Evolutionary conservation across 1,139 yeast genomes (phyloP).

Genomic region (Geotrichum macrosporum): DNA sequence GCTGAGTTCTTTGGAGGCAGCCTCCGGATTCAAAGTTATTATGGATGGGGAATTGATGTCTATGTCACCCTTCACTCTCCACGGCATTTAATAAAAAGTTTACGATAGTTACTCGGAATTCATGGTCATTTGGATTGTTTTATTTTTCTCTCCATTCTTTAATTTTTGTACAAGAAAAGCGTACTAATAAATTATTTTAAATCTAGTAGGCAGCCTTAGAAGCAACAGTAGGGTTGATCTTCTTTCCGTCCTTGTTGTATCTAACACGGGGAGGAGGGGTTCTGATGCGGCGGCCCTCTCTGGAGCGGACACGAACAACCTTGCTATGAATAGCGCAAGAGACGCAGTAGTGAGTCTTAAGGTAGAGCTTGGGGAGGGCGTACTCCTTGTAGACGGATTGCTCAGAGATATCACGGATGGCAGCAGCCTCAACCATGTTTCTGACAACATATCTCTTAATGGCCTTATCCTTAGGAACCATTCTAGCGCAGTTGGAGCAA

Average conservation of each 20-base stretch:
- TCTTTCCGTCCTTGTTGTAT: conserved; percentile 88
- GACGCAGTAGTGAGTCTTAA: conserved; percentile 99
- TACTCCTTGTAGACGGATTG: conserved; percentile 99
- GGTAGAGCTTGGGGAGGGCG: conserved; percentile 99
- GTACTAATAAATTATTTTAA: neutral
- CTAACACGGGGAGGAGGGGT: conserved; percentile 99
- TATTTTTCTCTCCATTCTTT: neutral
- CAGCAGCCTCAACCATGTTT: conserved; percentile 99
- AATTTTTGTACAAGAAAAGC: neutral
- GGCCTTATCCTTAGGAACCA: conserved; percentile 99
- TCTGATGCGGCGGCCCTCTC: conserved; percentile 98
- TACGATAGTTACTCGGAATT: neutral
- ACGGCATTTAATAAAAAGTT: too few species aligned
- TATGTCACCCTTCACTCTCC: conserved; percentile 56
- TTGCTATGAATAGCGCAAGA: conserved; percentile 99
- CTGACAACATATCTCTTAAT: conserved; percentile 99
- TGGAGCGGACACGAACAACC: conserved; percentile 99
- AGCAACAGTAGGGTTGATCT: conserved; percentile 95
- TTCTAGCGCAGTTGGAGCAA: conserved; percentile 99
- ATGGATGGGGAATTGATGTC: conserved; percentile 85
- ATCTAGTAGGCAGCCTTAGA: conserved; percentile 74
- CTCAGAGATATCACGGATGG: conserved; percentile 99
- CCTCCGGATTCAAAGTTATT: conserved; percentile 70
- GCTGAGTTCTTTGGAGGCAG: conserved; percentile 70
- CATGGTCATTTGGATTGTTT: neutral